Evolutionary conservation across 306 rosid genomes (phyloP).

Genomic region (Acacia crassicarpa): DNA sequence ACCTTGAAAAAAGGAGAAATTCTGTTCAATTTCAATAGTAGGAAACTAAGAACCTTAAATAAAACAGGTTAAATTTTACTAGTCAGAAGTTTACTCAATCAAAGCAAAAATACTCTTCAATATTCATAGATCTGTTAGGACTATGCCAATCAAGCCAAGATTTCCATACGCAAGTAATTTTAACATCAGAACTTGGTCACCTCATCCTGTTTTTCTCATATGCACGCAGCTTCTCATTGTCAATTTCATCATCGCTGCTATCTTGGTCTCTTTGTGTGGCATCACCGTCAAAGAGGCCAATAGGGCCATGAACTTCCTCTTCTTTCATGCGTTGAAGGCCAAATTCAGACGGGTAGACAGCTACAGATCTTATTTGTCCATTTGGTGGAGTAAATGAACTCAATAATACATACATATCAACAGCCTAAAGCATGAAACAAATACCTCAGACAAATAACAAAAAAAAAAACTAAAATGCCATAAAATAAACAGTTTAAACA

Average conservation of each 20-base stretch:
- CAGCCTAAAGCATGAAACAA: constrained; percentile 56
- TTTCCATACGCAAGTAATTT: constrained; percentile 1
- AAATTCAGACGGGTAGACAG: constrained; percentile 90
- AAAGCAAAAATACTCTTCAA: constrained; percentile 6
- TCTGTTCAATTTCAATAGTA: neutral
- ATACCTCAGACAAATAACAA: neutral
- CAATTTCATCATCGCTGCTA: constrained; percentile 40
- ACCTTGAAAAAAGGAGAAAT: neutral
- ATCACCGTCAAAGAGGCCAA: constrained; percentile 69
- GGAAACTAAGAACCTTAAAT: neutral
- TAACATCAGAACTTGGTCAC: constrained; percentile 34
- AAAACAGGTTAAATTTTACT: constrained; percentile 9
- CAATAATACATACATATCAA: constrained; percentile 67
- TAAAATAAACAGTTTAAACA: neutral
- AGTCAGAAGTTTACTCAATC: neutral
- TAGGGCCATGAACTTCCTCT: constrained; percentile 85
- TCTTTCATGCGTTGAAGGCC: constrained; percentile 87
- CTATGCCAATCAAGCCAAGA: constrained; percentile 6
- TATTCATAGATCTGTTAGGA: neutral
- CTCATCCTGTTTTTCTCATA: constrained; percentile 81
- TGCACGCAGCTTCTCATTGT: constrained; percentile 74
- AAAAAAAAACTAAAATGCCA: neutral
- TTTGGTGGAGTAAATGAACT: constrained; percentile 70
- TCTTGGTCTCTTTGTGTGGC: constrained; percentile 45
- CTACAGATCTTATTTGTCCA: constrained; percentile 71